These are phyloP conservation scores for Mollisia scopiformis DNA, from an alignment of 2,329 filamentous ascomycete genomes.

Conservation along the genomic window DNA sequence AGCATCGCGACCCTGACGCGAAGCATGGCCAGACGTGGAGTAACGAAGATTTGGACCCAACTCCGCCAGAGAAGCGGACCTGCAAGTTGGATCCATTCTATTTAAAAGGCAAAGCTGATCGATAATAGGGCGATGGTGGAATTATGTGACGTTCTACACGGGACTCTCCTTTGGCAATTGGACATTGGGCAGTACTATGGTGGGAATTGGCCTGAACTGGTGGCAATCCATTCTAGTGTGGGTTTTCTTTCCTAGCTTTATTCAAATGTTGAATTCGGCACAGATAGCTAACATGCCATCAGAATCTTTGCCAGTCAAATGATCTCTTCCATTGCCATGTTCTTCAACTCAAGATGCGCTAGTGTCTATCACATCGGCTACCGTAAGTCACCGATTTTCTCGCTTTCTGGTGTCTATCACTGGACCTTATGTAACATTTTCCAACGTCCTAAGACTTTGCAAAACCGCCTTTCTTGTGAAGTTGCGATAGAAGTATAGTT, in stretches of 20 bases:
- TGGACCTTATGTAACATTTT: no score
- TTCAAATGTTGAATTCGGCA: no score
- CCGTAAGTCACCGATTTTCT: no score
- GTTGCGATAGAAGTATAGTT: no score
- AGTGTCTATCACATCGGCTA: conserved; percentile 47
- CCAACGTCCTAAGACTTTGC: no score
- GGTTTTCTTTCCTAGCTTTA: no score
- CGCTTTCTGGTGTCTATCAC: no score
- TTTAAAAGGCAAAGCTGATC: conserved; percentile 1
- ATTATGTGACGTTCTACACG: conserved; percentile 44
- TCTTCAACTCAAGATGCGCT: conserved; percentile 47
- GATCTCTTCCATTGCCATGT: conserved; percentile 46
- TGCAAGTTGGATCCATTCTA: conserved; percentile 26
- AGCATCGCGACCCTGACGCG: conserved; percentile 25
- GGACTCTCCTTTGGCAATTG: conserved; percentile 47
- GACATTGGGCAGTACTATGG: conserved; percentile 43
- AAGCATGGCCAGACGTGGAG: conserved; percentile 26
- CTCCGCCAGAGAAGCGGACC: conserved; percentile 41
- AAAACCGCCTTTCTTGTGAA: no score
- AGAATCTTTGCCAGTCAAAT: conserved; percentile 47
- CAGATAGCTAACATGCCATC: no score
- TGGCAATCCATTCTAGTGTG: conserved; percentile 43
- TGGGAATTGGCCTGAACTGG: conserved; percentile 48
- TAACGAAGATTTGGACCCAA: conserved; percentile 41
- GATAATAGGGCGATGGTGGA: conserved; percentile 39